Evolutionary conservation across 2,329 filamentous ascomycete species (phyloP), one percentile per base, ranked within the genome.

Genomic region (Byssothecium circinans): DNA sequence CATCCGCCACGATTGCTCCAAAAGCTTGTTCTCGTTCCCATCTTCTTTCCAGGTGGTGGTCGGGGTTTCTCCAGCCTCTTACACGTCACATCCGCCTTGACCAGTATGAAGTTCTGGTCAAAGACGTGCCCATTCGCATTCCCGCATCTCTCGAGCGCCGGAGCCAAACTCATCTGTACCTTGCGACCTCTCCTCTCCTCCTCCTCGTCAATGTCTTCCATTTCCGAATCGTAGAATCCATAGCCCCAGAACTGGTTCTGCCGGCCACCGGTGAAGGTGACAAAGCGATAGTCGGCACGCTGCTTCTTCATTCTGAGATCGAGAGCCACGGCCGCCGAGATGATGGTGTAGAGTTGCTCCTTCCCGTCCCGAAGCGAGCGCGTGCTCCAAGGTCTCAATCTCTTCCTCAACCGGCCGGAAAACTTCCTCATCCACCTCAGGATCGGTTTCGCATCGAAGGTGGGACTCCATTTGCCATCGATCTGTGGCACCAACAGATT

Each of bases 271-370:
- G 64, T 68, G 37, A 68, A 71, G 1, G 65, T 69, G 1, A 70
- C 66, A 33, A 71, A 70, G 25, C 68, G 62, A 41, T 71, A 71
- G 25, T 71, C 68, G 6, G 67, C 68, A 18, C 57, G 54, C 38
- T 71, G 65, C 10, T 62, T 54, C 52, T 70, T 70, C 65, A 70
- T 69, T 37, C 68, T 69, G 15, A 71, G 56, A 38, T 71, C 68
- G 7, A 71, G 58, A 1, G 66, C 67, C 15, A 69, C 67, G 6
- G 67, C 62, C 4, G 68, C 67, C 0, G 65, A 68, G 18, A 71
- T 53, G 11, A 71, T 71, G 6, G 59, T 67, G 19, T 60, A 53
- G 10, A 71, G 51, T 39, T 65, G 60, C 25, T 67, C 65, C 43
- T 68, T 69, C 3, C 67, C 66, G 8, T 45, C 37, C 8, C 65